Conservation (phyloP, 495 filamentous ascomycete genomes). For the Daldinia decipiens region DNA sequence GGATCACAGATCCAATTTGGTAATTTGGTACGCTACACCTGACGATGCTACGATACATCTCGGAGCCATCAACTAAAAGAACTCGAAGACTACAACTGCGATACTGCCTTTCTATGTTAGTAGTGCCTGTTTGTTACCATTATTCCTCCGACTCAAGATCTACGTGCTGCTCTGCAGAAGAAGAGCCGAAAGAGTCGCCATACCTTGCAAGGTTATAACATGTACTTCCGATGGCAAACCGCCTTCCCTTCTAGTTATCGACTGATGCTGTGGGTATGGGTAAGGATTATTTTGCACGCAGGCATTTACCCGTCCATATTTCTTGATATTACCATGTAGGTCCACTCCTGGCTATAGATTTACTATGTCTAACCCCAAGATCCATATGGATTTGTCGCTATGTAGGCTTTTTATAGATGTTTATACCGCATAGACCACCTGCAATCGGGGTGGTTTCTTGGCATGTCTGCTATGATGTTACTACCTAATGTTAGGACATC, state of each 20-base stretch:
- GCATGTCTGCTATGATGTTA: slow-evolving; percentile 19
- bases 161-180: slow-evolving; percentile 15
- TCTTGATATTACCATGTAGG: slow-evolving; percentile 39
- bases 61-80: slow-evolving; percentile 26
- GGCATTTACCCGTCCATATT: slow-evolving; percentile 42
- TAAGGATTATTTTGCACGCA: slow-evolving; percentile 17
- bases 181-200: slow-evolving; percentile 32
- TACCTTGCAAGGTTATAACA: slow-evolving; percentile 25
- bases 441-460: slow-evolving; percentile 23
- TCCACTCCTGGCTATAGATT: slow-evolving; percentile 18
- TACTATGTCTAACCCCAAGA: slow-evolving; percentile 9
- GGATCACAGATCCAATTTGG: slow-evolving; percentile 36
- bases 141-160: slow-evolving; percentile 16
- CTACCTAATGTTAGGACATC: slow-evolving; percentile 22
- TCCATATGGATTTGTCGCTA: slow-evolving; percentile 19
- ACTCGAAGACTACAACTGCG: slow-evolving; percentile 23
- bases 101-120: slow-evolving; percentile 6
- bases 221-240: slow-evolving; percentile 22
- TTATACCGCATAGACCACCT: slow-evolving; percentile 8
- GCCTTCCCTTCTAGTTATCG: slow-evolving; percentile 41
- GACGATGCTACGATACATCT: slow-evolving; percentile 21
- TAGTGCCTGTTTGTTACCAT: not conserved
- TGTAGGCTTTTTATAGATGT: slow-evolving; percentile 31
- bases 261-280: slow-evolving; percentile 17
- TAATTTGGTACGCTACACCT: slow-evolving; percentile 34